phyloP scores from a whole-genome alignment of 2,329 filamentous ascomycete species.

The Fusarium sp. region DNA sequence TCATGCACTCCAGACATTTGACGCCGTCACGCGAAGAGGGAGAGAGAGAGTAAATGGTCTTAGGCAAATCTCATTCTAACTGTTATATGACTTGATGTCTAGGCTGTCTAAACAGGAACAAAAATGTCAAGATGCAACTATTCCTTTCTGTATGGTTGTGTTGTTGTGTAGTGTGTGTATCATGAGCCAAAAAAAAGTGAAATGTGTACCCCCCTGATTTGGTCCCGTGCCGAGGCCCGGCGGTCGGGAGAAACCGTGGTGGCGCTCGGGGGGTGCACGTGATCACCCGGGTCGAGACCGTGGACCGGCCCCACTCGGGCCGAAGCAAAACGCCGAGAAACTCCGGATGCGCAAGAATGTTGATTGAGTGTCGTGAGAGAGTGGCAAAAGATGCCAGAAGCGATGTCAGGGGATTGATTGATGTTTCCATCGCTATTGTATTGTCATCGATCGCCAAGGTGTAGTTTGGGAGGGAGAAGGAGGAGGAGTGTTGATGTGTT shows the following conservation, averaged over 20 bases:
- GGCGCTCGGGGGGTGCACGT: constrained; percentile 28
- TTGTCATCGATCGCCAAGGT: neutral
- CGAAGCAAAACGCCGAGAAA: constrained; percentile 32
- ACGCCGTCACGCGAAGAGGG: neutral
- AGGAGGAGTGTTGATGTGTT: neutral
- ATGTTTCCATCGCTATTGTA: neutral
- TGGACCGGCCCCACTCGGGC: constrained; percentile 28
- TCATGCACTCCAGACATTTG: neutral
- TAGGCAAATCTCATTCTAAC: constrained; percentile 23
- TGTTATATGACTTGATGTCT: constrained; percentile 27
- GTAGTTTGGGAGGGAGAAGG: neutral
- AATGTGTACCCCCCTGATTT: constrained; percentile 7
- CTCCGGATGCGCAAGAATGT: constrained; percentile 21
- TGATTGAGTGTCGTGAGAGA: constrained; percentile 4
- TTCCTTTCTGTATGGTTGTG: neutral
- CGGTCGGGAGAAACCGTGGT: constrained; percentile 25
- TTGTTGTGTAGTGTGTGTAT: neutral
- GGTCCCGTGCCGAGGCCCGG: neutral
- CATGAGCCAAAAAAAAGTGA: neutral
- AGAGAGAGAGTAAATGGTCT: neutral
- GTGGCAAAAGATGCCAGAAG: neutral
- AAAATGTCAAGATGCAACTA: neutral
- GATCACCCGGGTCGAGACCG: constrained; percentile 32
- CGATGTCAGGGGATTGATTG: neutral
- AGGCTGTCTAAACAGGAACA: constrained; percentile 22